A percentile compares a stretch with the other conserved stretches of the same genome.
phyloP scores from a whole-genome alignment of 768 basidiomycete genomes.

The Russula sp. region DNA sequence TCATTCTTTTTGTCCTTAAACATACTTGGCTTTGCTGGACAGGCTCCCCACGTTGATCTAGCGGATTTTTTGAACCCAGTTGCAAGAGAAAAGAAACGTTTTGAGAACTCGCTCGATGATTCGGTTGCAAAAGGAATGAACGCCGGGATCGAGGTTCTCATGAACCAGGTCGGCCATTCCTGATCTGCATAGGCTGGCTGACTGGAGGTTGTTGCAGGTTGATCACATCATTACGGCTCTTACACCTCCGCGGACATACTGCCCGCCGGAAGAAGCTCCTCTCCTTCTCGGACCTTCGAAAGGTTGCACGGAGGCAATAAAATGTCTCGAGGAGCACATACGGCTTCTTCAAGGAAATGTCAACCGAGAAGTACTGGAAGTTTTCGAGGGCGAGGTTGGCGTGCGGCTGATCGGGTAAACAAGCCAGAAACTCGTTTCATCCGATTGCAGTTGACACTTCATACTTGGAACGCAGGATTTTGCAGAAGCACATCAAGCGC shows the following conservation, averaged over 20 bases:
- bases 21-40: background rate
- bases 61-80: constrained; percentile 92
- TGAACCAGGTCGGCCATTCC: constrained; percentile 68
- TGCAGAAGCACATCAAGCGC: constrained; percentile 94
- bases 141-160: constrained; percentile 90
- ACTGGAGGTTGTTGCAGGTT: constrained; percentile 44
- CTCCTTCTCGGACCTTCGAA: constrained; percentile 81
- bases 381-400: constrained; percentile 97
- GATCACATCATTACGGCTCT: constrained; percentile 85
- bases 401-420: constrained; percentile 47
- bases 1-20: background rate
- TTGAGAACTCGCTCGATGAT: constrained; percentile 89
- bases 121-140: constrained; percentile 91
- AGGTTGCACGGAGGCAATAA: constrained; percentile 86
- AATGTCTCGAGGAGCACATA: constrained; percentile 86
- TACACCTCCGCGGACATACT: constrained; percentile 85
- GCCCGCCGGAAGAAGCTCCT: constrained; percentile 72
- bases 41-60: constrained; percentile 86
- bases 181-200: background rate
- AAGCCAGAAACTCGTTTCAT: background rate
- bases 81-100: constrained; percentile 93
- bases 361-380: constrained; percentile 92
- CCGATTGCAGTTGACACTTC: constrained; percentile 8
- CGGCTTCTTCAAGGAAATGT: constrained; percentile 88
- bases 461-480: constrained; percentile 48